phyloP scores from a whole-genome alignment of 2,329 filamentous ascomycete genomes.

The Alternaria burnsii region DNA sequence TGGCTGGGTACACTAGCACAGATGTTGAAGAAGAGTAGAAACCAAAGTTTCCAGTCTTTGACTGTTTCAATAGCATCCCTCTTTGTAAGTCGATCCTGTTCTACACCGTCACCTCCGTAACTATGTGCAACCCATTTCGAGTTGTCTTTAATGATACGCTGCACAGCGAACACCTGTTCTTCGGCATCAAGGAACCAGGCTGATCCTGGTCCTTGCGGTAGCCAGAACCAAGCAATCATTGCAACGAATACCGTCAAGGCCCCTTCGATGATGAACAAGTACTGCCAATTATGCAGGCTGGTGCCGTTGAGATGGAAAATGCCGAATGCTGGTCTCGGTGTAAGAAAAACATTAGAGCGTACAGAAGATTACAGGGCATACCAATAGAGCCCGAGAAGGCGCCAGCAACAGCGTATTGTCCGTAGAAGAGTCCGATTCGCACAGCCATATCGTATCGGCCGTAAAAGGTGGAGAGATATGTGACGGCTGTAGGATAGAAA shows the following conservation, averaged over 20 bases:
- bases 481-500: conserved; percentile 64
- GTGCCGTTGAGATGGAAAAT: conserved; percentile 59
- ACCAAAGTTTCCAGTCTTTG: conserved; percentile 36
- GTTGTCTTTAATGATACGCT: conserved; percentile 30
- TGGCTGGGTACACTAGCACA: conserved; percentile 54
- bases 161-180: conserved; percentile 24
- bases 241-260: conserved; percentile 43
- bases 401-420: conserved; percentile 53
- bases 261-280: conserved; percentile 57
- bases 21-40: conserved; percentile 49
- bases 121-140: conserved; percentile 5
- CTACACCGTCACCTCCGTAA: conserved; percentile 3
- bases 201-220: conserved; percentile 37
- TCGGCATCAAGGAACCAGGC: conserved; percentile 51
- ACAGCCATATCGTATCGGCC: conserved; percentile 52
- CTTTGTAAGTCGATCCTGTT: conserved; percentile 21
- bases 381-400: conserved; percentile 54
- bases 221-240: conserved; percentile 39
- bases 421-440: conserved; percentile 57
- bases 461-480: conserved; percentile 63
- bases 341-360: conserved; percentile 6
- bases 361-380: conserved; percentile 2
- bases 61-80: conserved; percentile 29
- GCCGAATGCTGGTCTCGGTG: conserved; percentile 38
- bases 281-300: conserved; percentile 57